These are phyloP conservation scores for Nitzschia inconspicua DNA, from an alignment of 108 stramenopile genomes.

Conservation along the genomic window DNA sequence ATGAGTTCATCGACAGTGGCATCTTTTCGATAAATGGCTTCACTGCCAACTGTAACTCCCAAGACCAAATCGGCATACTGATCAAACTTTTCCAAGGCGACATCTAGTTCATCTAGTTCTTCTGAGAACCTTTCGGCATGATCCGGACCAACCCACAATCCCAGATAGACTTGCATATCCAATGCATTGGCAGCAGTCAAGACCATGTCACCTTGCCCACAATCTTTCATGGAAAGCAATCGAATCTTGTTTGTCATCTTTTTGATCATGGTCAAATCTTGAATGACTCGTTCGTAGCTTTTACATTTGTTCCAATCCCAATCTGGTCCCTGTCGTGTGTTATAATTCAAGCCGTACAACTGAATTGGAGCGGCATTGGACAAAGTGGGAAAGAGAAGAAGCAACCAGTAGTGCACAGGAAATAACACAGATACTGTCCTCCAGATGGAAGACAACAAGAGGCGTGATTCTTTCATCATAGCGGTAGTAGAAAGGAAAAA, in stretches of 20 bases:
- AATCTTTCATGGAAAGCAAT: slow-evolving; percentile 25
- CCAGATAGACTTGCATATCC: slow-evolving; percentile 23
- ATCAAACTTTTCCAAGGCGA: background rate
- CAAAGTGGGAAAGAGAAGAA: no score
- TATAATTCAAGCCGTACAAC: slow-evolving; percentile 36
- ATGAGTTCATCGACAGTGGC: slow-evolving; percentile 25
- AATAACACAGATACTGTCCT: no score
- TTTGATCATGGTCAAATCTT: slow-evolving; percentile 17
- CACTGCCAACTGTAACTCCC: slow-evolving; percentile 19
- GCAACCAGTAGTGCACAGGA: no score
- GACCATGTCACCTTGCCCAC: slow-evolving; percentile 17
- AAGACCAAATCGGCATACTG: slow-evolving; percentile 4
- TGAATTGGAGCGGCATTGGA: slow-evolving; percentile 24
- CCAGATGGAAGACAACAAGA: no score
- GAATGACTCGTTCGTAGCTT: slow-evolving; percentile 7
- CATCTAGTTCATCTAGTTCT: slow-evolving; percentile 13
- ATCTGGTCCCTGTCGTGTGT: slow-evolving; percentile 33
- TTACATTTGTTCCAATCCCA: slow-evolving; percentile 33
- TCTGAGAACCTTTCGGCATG: background rate
- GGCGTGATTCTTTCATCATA: no score
- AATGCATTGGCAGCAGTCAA: slow-evolving; percentile 3
- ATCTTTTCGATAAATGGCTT: slow-evolving; percentile 27
- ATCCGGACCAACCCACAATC: slow-evolving; percentile 27
- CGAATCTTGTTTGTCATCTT: slow-evolving; percentile 25
- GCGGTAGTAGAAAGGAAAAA: no score